Evolutionary conservation across 345 rosid species (phyloP).

Genomic region (Brassica nigra): DNA sequence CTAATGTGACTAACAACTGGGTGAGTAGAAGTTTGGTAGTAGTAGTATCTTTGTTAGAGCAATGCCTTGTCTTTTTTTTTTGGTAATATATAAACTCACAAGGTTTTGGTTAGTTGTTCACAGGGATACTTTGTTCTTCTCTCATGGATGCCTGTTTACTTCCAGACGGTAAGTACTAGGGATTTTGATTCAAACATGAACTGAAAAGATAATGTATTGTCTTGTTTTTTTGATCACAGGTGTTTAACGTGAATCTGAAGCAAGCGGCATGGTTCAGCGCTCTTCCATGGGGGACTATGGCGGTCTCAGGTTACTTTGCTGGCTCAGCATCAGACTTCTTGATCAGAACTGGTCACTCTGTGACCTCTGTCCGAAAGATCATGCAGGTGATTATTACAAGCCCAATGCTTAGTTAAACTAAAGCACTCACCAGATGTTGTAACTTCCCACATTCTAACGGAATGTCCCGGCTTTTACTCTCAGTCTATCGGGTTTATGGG

Average conservation of each 20-base stretch:
- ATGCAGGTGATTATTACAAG: conserved; percentile 69
- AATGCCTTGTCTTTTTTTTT: not conserved
- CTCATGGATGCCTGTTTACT: conserved; percentile 97
- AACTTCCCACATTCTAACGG: not conserved
- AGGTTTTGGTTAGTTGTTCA: conserved; percentile 11
- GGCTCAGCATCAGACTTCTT: conserved; percentile 72
- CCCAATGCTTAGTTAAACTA: not conserved
- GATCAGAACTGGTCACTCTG: conserved; percentile 71
- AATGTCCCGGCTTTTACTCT: not conserved
- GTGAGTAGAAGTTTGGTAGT: conserved; percentile 48
- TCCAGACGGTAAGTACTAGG: conserved; percentile 65
- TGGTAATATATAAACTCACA: not conserved
- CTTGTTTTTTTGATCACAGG: conserved; percentile 43
- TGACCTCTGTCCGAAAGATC: conserved; percentile 76
- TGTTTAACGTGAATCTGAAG: conserved; percentile 82
- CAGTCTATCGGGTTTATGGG: conserved; percentile 92
- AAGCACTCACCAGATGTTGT: no score
- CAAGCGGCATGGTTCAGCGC: conserved; percentile 99
- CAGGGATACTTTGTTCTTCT: conserved; percentile 99
- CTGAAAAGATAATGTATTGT: not conserved
- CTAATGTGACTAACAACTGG: conserved; percentile 92
- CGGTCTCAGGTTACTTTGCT: conserved; percentile 75
- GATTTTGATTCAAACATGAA: not conserved
- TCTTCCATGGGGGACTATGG: conserved; percentile 97
- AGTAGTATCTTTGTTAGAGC: not conserved